These are phyloP conservation scores for Vitis hybrid DNA, from an alignment of 177 flowering plant species.

Conservation along the genomic window DNA sequence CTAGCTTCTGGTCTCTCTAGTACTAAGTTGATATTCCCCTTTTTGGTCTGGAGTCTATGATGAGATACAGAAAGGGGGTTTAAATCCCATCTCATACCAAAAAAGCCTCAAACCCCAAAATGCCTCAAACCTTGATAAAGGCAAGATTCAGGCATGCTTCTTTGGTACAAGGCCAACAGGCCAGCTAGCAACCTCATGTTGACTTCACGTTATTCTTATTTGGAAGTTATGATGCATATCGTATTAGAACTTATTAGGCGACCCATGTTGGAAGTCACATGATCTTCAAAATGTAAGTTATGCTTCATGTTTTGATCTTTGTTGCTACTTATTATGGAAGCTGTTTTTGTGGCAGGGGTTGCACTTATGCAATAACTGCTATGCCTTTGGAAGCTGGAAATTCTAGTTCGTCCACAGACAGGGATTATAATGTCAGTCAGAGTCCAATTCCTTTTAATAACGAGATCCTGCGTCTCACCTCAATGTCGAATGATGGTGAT, in stretches of 20 bases:
- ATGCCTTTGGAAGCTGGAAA: conserved; percentile 23
- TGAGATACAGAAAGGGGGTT: too few relatives aligned
- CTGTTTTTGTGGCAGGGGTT: conserved; percentile 31
- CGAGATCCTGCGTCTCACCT: conserved; percentile 27
- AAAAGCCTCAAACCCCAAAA: too few relatives aligned
- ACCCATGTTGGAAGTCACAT: not conserved
- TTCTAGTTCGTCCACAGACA: conserved; percentile 26
- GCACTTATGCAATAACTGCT: conserved; percentile 19
- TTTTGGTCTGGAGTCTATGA: too few relatives aligned
- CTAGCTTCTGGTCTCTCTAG: too few relatives aligned
- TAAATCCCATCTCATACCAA: too few relatives aligned
- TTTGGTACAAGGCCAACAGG: too few relatives aligned
- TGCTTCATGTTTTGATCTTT: not conserved
- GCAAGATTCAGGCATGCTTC: too few relatives aligned
- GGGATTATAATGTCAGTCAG: conserved; percentile 18
- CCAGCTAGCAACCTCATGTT: too few relatives aligned
- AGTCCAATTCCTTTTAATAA: conserved; percentile 23
- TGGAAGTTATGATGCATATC: too few relatives aligned
- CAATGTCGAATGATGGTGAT: conserved; percentile 24
- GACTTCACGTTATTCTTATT: too few relatives aligned
- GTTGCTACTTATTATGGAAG: not conserved
- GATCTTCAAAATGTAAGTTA: not conserved
- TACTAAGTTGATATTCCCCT: too few relatives aligned
- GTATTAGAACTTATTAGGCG: not conserved
- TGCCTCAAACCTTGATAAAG: too few relatives aligned